Evolutionary conservation across 1,284 basidiomycete species (phyloP).

Genomic region (Macrocystidia cucumis): DNA sequence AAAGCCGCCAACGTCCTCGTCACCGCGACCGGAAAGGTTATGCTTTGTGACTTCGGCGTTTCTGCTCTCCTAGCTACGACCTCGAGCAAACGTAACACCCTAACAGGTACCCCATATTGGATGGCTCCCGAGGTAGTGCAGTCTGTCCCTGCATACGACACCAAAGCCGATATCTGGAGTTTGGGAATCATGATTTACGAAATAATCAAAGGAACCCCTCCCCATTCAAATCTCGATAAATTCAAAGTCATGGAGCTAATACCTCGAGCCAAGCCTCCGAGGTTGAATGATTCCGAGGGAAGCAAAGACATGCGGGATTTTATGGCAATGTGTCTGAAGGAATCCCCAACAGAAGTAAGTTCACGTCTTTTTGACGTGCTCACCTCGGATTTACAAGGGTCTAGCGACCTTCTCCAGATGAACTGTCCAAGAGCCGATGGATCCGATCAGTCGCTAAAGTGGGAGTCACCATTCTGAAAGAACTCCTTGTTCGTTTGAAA

Average conservation of each 20-base stretch:
- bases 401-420: constrained; percentile 85
- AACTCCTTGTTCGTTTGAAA: constrained; percentile 76
- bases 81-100: constrained; percentile 87
- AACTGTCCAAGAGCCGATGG: constrained; percentile 90
- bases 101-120: constrained; percentile 97
- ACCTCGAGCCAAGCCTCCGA: constrained; percentile 80
- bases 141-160: constrained; percentile 83
- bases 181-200: constrained; percentile 93
- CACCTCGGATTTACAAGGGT: constrained; percentile 8
- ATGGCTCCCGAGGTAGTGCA: constrained; percentile 98
- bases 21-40: constrained; percentile 80
- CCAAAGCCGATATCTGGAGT: constrained; percentile 96
- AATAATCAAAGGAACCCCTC: constrained; percentile 92
- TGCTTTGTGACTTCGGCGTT: constrained; percentile 96
- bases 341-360: constrained; percentile 74
- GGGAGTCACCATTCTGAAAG: constrained; percentile 69
- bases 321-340: constrained; percentile 78
- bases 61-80: constrained; percentile 86
- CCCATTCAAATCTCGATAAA: constrained; percentile 80
- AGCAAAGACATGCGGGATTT: constrained; percentile 88
- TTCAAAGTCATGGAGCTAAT: constrained; percentile 91
- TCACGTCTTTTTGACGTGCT: constrained; percentile 3
- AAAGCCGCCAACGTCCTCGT: constrained; percentile 96
- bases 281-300: constrained; percentile 71
- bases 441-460: constrained; percentile 75